phyloP scores from a whole-genome alignment of 768 basidiomycete genomes.

The Mycena pura region DNA sequence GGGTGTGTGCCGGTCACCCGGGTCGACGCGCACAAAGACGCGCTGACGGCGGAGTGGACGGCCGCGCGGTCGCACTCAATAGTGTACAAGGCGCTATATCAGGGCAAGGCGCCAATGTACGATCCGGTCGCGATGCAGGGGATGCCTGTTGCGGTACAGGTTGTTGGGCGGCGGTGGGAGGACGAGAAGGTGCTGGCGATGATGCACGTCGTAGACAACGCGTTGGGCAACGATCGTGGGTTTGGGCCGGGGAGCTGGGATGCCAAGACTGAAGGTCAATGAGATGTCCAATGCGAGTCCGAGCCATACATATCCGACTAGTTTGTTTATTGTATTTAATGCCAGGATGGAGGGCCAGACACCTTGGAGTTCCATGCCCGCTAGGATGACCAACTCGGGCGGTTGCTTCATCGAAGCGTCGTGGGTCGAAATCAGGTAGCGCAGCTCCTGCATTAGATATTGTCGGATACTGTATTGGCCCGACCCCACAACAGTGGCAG shows the following conservation, averaged over 20 bases:
- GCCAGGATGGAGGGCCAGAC: no score
- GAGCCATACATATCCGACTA: no score
- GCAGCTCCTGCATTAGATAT: no score
- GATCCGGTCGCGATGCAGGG: conserved; percentile 50
- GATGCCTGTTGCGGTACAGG: conserved; percentile 52
- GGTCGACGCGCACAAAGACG: conserved; percentile 44
- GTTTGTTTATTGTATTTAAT: no score
- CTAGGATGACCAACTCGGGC: no score
- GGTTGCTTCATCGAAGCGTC: no score
- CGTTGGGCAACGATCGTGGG: conserved; percentile 12
- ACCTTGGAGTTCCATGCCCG: no score
- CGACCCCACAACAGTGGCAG: no score
- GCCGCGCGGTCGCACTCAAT: conserved; percentile 34
- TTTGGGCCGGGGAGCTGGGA: conserved; percentile 17
- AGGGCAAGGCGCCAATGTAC: conserved; percentile 44
- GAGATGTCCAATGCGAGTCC: no score
- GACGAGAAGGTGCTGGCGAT: conserved; percentile 56
- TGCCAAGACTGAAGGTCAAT: no score
- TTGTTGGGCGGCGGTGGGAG: conserved; percentile 50
- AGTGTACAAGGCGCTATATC: neutral
- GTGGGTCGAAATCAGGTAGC: no score
- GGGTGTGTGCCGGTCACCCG: conserved; percentile 53
- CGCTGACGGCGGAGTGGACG: conserved; percentile 36
- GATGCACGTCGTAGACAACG: conserved; percentile 48
- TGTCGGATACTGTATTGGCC: no score